Evolutionary conservation across 495 filamentous ascomycete genomes (phyloP), one percentile per base, ranked within the genome.

Genomic region (Penicillium turbatum): DNA sequence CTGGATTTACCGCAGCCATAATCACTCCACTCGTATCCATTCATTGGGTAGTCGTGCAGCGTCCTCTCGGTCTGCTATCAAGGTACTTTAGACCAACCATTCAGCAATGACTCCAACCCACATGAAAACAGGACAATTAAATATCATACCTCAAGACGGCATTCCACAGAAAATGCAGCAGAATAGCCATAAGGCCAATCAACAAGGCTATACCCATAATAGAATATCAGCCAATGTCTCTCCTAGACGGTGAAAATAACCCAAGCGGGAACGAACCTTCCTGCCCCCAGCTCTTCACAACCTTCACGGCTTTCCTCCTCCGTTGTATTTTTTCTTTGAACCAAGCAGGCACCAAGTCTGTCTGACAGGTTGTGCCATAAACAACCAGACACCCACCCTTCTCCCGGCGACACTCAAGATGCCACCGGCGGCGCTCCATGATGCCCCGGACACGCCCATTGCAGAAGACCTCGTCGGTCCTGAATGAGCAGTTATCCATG

Each of bases 401-500:
- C 0, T 37, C 37, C 7, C 59, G 60, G 0, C 54, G 56, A 55
- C 74, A 77, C 42, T 77, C 74, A 0, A 71, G 59, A 65, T 77
- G 74, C 34, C 69, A 55, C 6, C 74, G 66, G 11, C 74, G 56
- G 32, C 72, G 66, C 50, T 74, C 67, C 71, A 77, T 77, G 27
- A 75, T 75, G 1, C 60, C 54, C 8, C 71, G 61, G 27, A 77
- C 68, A 6, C 70, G 59, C 54, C 48, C 54, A 50, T 74, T 75
- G 51, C 74, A 77, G 51, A 77, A 77, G 0, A 63, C 54, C 35
- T 74, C 72, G 51, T 77, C 74, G 0, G 72, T 77, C 2, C 70
- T 68, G 36, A 77, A 72, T 0, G 72, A 77, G 55, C 74, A 77
- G 43, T 74, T 66, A 57, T 77, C 74, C 70, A 75, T 75, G 5